phyloP scores from a whole-genome alignment of 73 alveolate species.

The Paramecium caudatum region DNA sequence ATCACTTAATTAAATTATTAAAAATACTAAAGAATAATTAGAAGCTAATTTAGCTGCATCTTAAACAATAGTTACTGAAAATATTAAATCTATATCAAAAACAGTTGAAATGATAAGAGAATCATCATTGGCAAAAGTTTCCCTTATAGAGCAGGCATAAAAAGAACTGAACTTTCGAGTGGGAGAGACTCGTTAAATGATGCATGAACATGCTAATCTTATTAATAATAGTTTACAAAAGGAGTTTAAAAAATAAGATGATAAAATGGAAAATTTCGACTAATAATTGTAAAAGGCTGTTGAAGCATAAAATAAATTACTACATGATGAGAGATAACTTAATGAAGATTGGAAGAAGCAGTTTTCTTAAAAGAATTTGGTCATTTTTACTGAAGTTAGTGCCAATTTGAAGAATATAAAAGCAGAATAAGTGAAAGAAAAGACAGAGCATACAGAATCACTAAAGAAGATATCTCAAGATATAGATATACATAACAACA shows the following conservation, averaged over 20 bases:
- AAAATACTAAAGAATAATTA: constrained; percentile 57
- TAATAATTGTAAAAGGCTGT: neutral
- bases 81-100: constrained; percentile 40
- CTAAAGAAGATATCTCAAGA: neutral
- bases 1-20: constrained; percentile 37
- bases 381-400: constrained; percentile 51
- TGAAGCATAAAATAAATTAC: constrained; percentile 9
- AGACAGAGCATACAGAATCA: neutral
- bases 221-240: constrained; percentile 26
- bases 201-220: constrained; percentile 62
- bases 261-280: neutral
- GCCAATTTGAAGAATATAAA: neutral
- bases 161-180: constrained; percentile 52
- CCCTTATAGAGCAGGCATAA: constrained; percentile 43
- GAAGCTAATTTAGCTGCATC: constrained; percentile 72
- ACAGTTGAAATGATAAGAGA: constrained; percentile 51
- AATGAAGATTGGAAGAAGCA: constrained; percentile 57
- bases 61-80: constrained; percentile 60
- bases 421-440: constrained; percentile 11
- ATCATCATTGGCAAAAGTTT: constrained; percentile 52
- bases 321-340: constrained; percentile 16
- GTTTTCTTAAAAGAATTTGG: constrained; percentile 36
- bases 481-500: neutral
- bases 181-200: constrained; percentile 59
- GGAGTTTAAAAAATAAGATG: neutral